Evolutionary conservation across 176 grass and related monocot species (phyloP).

Genomic region (Cymbopogon citratus): DNA sequence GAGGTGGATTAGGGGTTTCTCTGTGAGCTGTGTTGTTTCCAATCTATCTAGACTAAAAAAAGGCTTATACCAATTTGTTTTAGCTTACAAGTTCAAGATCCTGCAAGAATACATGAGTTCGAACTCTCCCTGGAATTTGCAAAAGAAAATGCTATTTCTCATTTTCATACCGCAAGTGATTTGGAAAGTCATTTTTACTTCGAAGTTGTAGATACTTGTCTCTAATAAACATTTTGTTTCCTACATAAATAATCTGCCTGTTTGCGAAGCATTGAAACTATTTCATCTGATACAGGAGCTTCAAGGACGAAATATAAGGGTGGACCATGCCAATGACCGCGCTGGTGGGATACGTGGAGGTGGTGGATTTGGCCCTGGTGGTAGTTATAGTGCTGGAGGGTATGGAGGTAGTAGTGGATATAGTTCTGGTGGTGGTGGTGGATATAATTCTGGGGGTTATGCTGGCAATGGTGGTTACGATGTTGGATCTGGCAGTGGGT

Average conservation of each 20-base stretch:
- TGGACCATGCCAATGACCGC: conserved; percentile 60
- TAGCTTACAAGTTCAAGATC: not conserved
- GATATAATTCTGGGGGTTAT: not conserved
- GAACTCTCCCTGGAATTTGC: not conserved
- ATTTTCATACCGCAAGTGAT: not conserved
- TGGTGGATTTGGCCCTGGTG: conserved; percentile 4
- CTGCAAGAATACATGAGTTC: not conserved
- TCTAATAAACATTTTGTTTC: not conserved
- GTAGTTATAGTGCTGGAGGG: not conserved
- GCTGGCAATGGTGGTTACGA: conserved; percentile 4
- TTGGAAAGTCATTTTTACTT: not conserved
- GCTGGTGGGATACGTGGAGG: conserved; percentile 37
- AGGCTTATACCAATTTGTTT: not conserved
- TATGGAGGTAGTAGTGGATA: not conserved
- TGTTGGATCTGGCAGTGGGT: not conserved
- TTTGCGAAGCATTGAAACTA: not conserved
- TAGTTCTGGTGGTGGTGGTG: not conserved
- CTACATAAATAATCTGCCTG: conserved; percentile 4
- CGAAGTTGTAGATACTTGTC: not conserved
- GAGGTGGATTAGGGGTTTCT: not conserved
- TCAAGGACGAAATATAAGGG: conserved; percentile 69
- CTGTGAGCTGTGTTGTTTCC: not conserved
- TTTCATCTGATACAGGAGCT: conserved; percentile 58
- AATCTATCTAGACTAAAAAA: not conserved
- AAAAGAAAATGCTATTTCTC: not conserved